Evolutionary conservation across 139 green algal genomes (phyloP).

Genomic region (Auxenochlorella pyrenoidosa): DNA sequence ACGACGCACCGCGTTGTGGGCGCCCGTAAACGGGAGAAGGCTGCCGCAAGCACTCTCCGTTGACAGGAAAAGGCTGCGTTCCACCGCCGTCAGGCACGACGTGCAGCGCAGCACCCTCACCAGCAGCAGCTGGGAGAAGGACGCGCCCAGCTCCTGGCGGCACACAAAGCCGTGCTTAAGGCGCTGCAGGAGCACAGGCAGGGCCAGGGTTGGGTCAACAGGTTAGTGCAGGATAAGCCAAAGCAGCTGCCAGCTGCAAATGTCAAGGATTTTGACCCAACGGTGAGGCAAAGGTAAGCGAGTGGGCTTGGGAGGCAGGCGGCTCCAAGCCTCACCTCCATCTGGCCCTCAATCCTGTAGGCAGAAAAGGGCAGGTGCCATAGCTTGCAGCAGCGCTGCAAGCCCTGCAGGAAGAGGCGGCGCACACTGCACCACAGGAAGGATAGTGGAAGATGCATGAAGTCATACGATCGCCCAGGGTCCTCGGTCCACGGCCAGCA

Average conservation of each 20-base stretch:
- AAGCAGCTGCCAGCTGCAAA: too few relatives aligned
- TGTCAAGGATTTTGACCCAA: too few relatives aligned
- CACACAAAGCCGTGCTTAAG: constrained; percentile 20
- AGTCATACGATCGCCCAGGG: too few relatives aligned
- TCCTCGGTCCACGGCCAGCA: too few relatives aligned
- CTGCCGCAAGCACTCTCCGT: too few relatives aligned
- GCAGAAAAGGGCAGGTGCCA: constrained; percentile 23
- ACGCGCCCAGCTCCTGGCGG: neutral
- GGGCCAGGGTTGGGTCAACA: neutral
- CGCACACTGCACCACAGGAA: constrained; percentile 9
- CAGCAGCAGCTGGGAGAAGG: constrained; percentile 13
- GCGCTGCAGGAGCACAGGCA: neutral
- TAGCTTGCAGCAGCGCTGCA: constrained; percentile 4
- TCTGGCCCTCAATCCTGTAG: constrained; percentile 11
- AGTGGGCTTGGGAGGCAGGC: neutral
- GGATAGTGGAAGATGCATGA: too few relatives aligned
- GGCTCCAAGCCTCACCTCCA: constrained; percentile 5
- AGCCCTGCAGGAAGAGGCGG: neutral
- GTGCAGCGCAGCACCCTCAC: neutral
- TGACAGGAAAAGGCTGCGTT: too few relatives aligned
- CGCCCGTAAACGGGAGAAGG: too few relatives aligned
- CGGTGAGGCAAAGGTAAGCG: neutral
- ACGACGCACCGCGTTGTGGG: too few relatives aligned
- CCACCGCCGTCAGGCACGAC: too few relatives aligned
- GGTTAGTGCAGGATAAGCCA: neutral